phyloP scores from a whole-genome alignment of 1,284 basidiomycete genomes.

The Ceratobasidium papillatum region DNA sequence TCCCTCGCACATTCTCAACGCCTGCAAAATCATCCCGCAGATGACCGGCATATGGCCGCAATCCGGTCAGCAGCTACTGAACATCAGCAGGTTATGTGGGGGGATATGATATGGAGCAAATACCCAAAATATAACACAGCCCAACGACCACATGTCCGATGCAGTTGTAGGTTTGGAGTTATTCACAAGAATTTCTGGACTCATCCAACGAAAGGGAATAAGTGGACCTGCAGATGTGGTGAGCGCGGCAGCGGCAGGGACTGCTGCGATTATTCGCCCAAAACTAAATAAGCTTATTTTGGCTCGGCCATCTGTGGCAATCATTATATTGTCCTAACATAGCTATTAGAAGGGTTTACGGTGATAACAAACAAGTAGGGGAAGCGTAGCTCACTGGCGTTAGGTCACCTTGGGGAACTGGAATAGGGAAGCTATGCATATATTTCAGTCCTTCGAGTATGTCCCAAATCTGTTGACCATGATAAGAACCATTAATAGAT shows the following conservation, averaged over 20 bases:
- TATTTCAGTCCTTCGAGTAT: slow-evolving; percentile 26
- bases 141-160: slow-evolving; percentile 35
- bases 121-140: slow-evolving; percentile 32
- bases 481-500: too few species aligned
- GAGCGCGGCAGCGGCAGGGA: not conserved
- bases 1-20: not conserved
- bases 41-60: slow-evolving; percentile 26
- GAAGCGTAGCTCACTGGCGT: slow-evolving; percentile 25
- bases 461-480: slow-evolving; percentile 13
- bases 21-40: slow-evolving; percentile 32
- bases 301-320: not conserved
- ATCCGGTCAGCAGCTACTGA: not conserved
- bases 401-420: slow-evolving; percentile 26
- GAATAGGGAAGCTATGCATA: slow-evolving; percentile 24
- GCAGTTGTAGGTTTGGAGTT: not conserved
- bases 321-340: slow-evolving; percentile 25
- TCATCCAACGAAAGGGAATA: slow-evolving; percentile 25
- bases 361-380: too few species aligned
- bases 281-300: slow-evolving; percentile 26
- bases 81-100: too few species aligned
- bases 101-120: not conserved
- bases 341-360: not conserved
- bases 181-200: slow-evolving; percentile 3
- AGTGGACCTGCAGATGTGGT: not conserved
- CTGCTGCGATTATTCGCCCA: slow-evolving; percentile 4